Conservation (phyloP, 768 basidiomycete genomes). For the Mycena rebaudengoi region DNA sequence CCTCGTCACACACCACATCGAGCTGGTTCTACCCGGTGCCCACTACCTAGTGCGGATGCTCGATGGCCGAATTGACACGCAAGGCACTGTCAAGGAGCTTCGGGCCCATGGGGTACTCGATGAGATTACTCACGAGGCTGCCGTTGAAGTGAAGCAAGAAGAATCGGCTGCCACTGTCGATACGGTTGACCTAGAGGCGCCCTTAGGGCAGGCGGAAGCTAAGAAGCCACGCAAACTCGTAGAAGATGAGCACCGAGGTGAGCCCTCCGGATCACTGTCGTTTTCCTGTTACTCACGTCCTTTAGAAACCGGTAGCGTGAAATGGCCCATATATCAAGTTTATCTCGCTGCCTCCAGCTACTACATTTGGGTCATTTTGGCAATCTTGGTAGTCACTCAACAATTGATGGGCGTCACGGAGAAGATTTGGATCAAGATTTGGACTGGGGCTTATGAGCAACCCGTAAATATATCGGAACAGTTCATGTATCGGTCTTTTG, state of each 20-base stretch:
- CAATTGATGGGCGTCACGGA: constrained; percentile 62
- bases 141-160: constrained; percentile 57
- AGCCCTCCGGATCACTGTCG: neutral
- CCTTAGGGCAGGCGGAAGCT: constrained; percentile 37
- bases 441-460: constrained; percentile 5
- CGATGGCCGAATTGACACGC: constrained; percentile 81
- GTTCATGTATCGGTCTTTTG: neutral
- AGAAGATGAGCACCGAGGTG: constrained; percentile 84
- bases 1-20: constrained; percentile 86
- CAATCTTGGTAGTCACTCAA: constrained; percentile 51
- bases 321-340: constrained; percentile 73
- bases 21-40: constrained; percentile 81
- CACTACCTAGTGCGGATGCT: constrained; percentile 81
- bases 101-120: constrained; percentile 69
- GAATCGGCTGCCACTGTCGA: constrained; percentile 46
- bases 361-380: constrained; percentile 68
- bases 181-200: constrained; percentile 5
- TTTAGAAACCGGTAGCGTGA: constrained; percentile 77
- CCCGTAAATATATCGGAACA: neutral
- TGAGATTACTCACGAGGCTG: constrained; percentile 63
- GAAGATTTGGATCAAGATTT: constrained; percentile 74
- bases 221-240: constrained; percentile 80
- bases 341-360: constrained; percentile 82
- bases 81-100: constrained; percentile 74
- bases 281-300: neutral